Percentiles rank a stretch among this genome's conserved stretches.
These are phyloP conservation scores for Hippophae tibetana DNA, from an alignment of 306 rosid genomes.

Conservation along the genomic window DNA sequence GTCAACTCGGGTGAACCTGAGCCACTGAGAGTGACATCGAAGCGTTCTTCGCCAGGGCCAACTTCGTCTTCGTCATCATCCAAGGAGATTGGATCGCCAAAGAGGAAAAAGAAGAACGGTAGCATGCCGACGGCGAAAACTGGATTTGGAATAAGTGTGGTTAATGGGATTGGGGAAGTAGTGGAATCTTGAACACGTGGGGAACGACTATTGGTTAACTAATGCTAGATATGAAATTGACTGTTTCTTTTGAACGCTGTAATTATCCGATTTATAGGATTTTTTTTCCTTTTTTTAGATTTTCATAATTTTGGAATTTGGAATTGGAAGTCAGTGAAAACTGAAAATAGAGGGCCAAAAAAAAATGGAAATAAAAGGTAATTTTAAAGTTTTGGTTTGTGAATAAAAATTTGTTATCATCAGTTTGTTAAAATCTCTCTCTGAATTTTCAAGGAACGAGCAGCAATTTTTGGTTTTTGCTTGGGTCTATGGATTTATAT, in stretches of 20 bases:
- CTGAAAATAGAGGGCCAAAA: too few species aligned
- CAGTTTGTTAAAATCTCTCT: too few species aligned
- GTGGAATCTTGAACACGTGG: constrained; percentile 20
- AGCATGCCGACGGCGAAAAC: constrained; percentile 3
- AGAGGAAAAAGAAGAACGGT: too few species aligned
- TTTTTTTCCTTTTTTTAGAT: too few species aligned
- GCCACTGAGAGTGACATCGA: constrained; percentile 60
- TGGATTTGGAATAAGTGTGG: constrained; percentile 16
- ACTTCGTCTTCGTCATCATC: constrained; percentile 24
- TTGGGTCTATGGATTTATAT: too few species aligned
- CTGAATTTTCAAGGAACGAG: too few species aligned
- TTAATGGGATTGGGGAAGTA: not conserved
- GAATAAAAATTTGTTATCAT: too few species aligned
- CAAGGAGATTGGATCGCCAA: not conserved
- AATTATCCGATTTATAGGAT: constrained; percentile 10
- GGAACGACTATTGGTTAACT: constrained; percentile 19
- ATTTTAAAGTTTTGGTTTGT: too few species aligned
- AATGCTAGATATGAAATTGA: not conserved
- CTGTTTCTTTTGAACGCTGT: constrained; percentile 6
- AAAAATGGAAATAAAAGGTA: too few species aligned
- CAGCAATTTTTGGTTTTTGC: too few species aligned
- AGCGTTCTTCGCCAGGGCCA: constrained; percentile 47
- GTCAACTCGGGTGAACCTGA: constrained; percentile 87
- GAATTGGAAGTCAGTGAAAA: too few species aligned
- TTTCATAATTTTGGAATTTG: too few species aligned